Base-by-base conservation (phyloP, 805 yeast genomes). In the Nakazawaea laoshanensis region DNA sequence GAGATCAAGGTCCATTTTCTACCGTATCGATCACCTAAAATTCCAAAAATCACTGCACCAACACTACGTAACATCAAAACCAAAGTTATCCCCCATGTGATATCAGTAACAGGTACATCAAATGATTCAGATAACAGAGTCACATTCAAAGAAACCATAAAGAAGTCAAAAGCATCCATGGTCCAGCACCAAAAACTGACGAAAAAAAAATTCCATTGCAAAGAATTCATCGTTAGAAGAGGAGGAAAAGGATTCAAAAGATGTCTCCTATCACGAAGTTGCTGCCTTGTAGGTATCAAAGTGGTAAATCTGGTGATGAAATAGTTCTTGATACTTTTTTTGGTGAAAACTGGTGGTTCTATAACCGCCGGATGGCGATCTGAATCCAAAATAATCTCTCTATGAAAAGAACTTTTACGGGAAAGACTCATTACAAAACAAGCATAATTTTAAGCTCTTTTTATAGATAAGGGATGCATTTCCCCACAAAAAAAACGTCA, bases 41-140 rank as follows among this genome's bases (percentile, higher is more conserved):
- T 57, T 32, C 83, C 83, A 45, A 77, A 75, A 13, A 68, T 48
- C 21, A 73, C 46, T 7, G 81, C 79, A 38, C 84, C 84, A 17
- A 75, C 70, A 3, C 81, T 68, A 54, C 84, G 63, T 41, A 76
- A 59, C 84, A 76, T 76, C 24, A 76, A 63, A 29, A 76, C 83
- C 40, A 76, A 58, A 1, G 84, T 76, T 43, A 76, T 71, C 37
- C 77, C 77, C 82, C 78, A 76, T 4, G 78, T 68, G 35, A 76
- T 59, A 37, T 68, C 70, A 38, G 60, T 70, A 30, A 69, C 70
- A n/a, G 63, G 38, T 12, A 49, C 57, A 24, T 56, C 60, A 24
- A 75, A 61, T 33, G 57, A 56, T 7, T 47, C 32, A n/a, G 82
- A 77, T 38, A 76, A 57, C 9, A 45, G 51, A 0, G 65, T 22